phyloP scores from a whole-genome alignment of 75 land plant genomes.

The Pseudotsuga menziesii region DNA sequence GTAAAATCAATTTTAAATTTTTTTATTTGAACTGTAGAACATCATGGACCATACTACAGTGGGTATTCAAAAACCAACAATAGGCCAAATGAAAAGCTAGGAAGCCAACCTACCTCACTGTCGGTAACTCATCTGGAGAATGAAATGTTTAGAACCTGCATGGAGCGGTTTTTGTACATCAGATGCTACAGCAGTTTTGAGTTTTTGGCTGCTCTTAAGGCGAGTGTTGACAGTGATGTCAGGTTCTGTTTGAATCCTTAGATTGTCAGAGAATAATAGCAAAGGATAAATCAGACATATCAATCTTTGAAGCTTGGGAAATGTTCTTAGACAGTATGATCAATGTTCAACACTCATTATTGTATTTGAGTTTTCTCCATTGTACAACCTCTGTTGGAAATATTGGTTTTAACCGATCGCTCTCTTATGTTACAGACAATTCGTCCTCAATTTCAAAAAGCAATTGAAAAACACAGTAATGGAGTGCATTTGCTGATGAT shows the following conservation, averaged over 20 bases:
- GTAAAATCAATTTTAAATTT: neutral
- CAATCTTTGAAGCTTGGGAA: neutral
- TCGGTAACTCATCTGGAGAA: conserved; percentile 14
- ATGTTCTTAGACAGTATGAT: neutral
- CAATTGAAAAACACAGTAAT: conserved; percentile 26
- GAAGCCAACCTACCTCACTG: neutral
- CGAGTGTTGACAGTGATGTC: conserved; percentile 7
- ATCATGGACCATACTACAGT: conserved; percentile 3
- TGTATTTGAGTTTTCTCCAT: neutral
- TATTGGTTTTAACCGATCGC: neutral
- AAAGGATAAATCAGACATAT: neutral
- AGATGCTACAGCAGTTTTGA: conserved; percentile 75
- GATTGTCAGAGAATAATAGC: no score
- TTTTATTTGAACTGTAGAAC: conserved; percentile 2
- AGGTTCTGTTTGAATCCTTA: neutral
- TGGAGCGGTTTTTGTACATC: conserved; percentile 66
- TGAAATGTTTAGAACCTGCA: conserved; percentile 47
- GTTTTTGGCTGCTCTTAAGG: conserved; percentile 80
- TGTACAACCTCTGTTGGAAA: neutral
- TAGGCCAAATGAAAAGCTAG: neutral
- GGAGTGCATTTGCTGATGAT: conserved; percentile 55
- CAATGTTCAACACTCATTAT: neutral
- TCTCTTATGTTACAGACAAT: conserved; percentile 40
- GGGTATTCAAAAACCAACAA: neutral
- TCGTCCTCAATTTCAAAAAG: conserved; percentile 31